phyloP scores from a whole-genome alignment of 2,329 filamentous ascomycete species.

The Chaetomium sp. region DNA sequence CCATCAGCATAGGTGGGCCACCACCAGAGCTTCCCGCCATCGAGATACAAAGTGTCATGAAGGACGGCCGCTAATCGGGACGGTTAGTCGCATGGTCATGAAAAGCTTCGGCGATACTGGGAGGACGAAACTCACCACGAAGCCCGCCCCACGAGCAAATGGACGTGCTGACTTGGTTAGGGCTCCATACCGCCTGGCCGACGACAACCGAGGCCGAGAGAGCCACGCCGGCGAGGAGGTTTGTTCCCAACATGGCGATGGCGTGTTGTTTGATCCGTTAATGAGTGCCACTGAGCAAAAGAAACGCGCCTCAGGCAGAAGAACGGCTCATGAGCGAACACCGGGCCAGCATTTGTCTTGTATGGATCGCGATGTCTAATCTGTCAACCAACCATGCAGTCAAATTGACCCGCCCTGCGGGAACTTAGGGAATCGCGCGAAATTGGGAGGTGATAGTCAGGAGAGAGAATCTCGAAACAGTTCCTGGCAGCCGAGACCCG shows the following conservation, averaged over 20 bases:
- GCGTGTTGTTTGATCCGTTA: neutral
- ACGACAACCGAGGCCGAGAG: conserved; percentile 25
- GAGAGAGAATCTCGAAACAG: too few relatives aligned
- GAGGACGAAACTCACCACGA: conserved; percentile 30
- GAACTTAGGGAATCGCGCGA: neutral
- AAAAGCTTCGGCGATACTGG: neutral
- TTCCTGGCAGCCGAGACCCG: too few relatives aligned
- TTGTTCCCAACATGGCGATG: conserved; percentile 27
- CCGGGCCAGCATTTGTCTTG: too few relatives aligned
- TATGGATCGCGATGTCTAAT: too few relatives aligned
- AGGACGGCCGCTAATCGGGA: conserved; percentile 46
- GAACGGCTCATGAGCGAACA: neutral
- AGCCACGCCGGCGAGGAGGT: conserved; percentile 26
- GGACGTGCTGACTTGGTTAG: conserved; percentile 47
- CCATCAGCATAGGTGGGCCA: conserved; percentile 43
- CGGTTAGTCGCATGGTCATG: conserved; percentile 4
- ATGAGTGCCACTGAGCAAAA: neutral
- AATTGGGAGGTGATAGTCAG: too few relatives aligned
- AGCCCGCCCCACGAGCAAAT: conserved; percentile 53
- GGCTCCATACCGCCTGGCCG: conserved; percentile 44
- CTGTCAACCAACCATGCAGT: too few relatives aligned
- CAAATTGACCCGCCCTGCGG: neutral
- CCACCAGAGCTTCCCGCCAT: conserved; percentile 56
- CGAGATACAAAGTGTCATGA: conserved; percentile 57
- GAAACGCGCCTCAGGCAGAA: neutral